Percentiles rank a stretch among this genome's conserved stretches.
phyloP scores from a whole-genome alignment of 805 yeast species.

The Yamadazyma insecticola region DNA sequence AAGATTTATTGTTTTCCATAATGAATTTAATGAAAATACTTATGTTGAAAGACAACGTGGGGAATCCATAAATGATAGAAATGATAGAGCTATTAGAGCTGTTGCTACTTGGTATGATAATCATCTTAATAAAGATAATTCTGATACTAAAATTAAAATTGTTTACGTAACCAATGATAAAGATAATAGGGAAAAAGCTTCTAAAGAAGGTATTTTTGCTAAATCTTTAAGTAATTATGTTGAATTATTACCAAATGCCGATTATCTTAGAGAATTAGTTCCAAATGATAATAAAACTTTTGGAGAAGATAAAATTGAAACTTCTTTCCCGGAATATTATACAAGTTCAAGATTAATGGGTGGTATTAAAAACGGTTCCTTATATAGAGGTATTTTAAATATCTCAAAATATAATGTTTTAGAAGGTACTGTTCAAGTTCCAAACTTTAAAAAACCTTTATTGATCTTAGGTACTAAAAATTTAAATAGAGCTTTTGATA shows the following conservation, averaged over 20 bases:
- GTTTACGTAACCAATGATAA: constrained; percentile 75
- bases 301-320: constrained; percentile 35
- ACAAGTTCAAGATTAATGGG: constrained; percentile 81
- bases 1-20: constrained; percentile 86
- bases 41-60: constrained; percentile 55
- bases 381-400: constrained; percentile 79
- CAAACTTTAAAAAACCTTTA: constrained; percentile 75
- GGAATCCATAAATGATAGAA: constrained; percentile 83
- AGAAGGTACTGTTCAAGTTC: constrained; percentile 75
- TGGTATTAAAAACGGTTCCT: constrained; percentile 80
- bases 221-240: constrained; percentile 66
- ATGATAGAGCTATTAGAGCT: constrained; percentile 83
- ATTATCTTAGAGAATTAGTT: constrained; percentile 72
- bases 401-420: constrained; percentile 83
- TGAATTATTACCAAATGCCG: constrained; percentile 61
- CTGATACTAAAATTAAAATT: constrained; percentile 37
- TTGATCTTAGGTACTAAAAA: constrained; percentile 77
- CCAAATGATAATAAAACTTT: constrained; percentile 36
- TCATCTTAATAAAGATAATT: constrained; percentile 47
- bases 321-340: constrained; percentile 72
- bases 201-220: constrained; percentile 48
- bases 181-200: constrained; percentile 57
- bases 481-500: constrained; percentile 86
- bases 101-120: constrained; percentile 65
- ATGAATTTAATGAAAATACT: constrained; percentile 78